Conservation (phyloP, 768 basidiomycete species). For the Cantharellus anzutake region DNA sequence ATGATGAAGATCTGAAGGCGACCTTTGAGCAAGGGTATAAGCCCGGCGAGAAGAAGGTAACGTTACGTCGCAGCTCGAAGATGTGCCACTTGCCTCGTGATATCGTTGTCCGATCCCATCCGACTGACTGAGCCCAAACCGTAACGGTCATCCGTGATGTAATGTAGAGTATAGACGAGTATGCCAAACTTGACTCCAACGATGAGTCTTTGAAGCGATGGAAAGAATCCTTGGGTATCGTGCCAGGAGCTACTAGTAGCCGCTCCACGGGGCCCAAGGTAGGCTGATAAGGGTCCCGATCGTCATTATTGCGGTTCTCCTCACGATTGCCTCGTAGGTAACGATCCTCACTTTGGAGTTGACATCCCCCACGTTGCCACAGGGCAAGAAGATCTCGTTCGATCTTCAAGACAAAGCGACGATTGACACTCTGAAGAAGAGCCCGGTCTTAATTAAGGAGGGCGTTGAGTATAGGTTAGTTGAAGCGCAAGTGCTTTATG, state of each 20-base stretch:
- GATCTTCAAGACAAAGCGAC: conserved; percentile 36
- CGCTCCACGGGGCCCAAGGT: conserved; percentile 48
- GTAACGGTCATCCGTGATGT: conserved; percentile 12
- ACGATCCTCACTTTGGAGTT: conserved; percentile 63
- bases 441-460: conserved; percentile 57
- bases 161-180: conserved; percentile 52
- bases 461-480: conserved; percentile 74
- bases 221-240: conserved; percentile 85
- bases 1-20: conserved; percentile 55
- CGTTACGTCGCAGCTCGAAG: neutral
- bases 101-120: neutral
- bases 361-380: conserved; percentile 46
- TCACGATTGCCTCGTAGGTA: conserved; percentile 25
- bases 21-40: conserved; percentile 74
- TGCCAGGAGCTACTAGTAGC: conserved; percentile 18
- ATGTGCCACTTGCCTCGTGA: neutral
- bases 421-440: conserved; percentile 43
- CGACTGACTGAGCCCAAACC: neutral
- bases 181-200: conserved; percentile 65
- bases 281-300: conserved; percentile 2
- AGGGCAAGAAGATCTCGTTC: conserved; percentile 40
- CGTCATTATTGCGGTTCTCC: neutral
- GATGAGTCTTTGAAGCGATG: conserved; percentile 90
- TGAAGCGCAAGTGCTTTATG: conserved; percentile 7
- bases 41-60: conserved; percentile 29